Conservation (phyloP, 1,139 yeast genomes). For the Sugiyamaella pinicola region DNA sequence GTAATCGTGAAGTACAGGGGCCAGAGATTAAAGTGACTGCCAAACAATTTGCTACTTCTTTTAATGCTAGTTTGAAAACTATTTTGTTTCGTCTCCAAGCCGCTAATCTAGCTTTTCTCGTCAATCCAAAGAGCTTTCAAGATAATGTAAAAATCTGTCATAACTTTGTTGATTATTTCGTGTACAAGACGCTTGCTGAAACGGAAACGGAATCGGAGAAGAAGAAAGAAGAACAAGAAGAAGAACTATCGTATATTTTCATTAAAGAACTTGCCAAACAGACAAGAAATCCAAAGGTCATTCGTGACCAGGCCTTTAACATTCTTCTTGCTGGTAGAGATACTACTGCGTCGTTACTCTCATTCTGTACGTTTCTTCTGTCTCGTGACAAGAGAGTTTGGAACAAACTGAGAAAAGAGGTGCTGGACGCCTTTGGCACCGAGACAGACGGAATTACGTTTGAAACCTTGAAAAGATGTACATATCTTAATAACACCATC, state of each 20-base stretch:
- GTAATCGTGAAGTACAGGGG: constrained; percentile 29
- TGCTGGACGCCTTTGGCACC: constrained; percentile 38
- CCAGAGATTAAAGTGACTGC: constrained; percentile 18
- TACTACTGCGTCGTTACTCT: constrained; percentile 58
- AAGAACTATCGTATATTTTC: constrained; percentile 43
- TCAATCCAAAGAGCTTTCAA: constrained; percentile 40
- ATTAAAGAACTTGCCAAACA: constrained; percentile 54
- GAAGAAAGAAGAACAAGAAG: constrained; percentile 10
- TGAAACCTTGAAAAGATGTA: constrained; percentile 54
- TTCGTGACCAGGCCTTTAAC: constrained; percentile 56
- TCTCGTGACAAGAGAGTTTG: constrained; percentile 50
- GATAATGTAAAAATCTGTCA: constrained; percentile 33
- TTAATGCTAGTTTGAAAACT: constrained; percentile 12
- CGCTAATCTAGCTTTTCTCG: constrained; percentile 18
- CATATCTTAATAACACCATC: constrained; percentile 51
- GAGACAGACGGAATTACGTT: constrained; percentile 42
- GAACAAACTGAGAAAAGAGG: constrained; percentile 46
- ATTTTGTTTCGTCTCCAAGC: constrained; percentile 34
- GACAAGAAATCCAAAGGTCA: constrained; percentile 52
- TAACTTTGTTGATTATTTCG: constrained; percentile 41
- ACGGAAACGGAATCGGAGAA: constrained; percentile 22
- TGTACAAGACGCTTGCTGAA: constrained; percentile 35
- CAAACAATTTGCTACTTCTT: constrained; percentile 46
- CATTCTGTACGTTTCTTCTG: constrained; percentile 52
- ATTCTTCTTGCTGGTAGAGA: constrained; percentile 59